A percentile compares a stretch with the other conserved stretches of the same genome.
phyloP scores from a whole-genome alignment of 2,329 filamentous ascomycete genomes.

The Colletotrichum shisoi region DNA sequence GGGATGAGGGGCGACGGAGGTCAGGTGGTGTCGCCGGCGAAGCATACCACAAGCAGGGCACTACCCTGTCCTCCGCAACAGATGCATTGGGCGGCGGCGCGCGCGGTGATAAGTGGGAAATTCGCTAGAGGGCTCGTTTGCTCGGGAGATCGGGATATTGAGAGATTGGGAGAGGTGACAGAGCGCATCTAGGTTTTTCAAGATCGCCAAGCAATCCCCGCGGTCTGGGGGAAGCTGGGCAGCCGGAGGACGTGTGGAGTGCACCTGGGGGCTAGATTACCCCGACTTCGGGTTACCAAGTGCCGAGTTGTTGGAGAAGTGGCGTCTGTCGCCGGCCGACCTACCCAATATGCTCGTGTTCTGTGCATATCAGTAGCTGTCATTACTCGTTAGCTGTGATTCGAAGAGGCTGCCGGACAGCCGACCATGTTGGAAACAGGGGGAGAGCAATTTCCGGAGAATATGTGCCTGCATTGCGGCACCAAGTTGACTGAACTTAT shows the following conservation, averaged over 20 bases:
- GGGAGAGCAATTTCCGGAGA: neutral
- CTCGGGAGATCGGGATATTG: slow-evolving; percentile 21
- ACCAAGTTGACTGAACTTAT: neutral
- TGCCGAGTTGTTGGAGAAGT: slow-evolving; percentile 12
- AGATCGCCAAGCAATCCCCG: slow-evolving; percentile 23
- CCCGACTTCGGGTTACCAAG: slow-evolving; percentile 24
- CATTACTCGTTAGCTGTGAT: neutral
- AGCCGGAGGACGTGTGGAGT: neutral
- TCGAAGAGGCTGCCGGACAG: neutral
- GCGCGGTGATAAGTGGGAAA: slow-evolving; percentile 30
- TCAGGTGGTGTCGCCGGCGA: slow-evolving; percentile 19
- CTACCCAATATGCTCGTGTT: slow-evolving; percentile 3
- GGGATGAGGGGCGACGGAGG: neutral
- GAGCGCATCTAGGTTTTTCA: slow-evolving; percentile 12
- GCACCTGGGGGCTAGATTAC: neutral
- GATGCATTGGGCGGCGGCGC: slow-evolving; percentile 4
- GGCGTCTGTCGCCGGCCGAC: neutral
- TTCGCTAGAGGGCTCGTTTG: neutral
- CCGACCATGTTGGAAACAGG: neutral
- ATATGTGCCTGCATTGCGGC: neutral
- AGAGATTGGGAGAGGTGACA: slow-evolving; percentile 15
- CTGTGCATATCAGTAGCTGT: neutral
- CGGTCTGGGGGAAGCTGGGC: neutral
- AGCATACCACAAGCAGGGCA: slow-evolving; percentile 16
- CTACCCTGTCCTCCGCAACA: slow-evolving; percentile 21